A percentile compares a stretch with the other conserved stretches of the same genome.
These are phyloP conservation scores for Diaporthe sp. DNA, from an alignment of 2,329 filamentous ascomycete genomes.

Conservation along the genomic window DNA sequence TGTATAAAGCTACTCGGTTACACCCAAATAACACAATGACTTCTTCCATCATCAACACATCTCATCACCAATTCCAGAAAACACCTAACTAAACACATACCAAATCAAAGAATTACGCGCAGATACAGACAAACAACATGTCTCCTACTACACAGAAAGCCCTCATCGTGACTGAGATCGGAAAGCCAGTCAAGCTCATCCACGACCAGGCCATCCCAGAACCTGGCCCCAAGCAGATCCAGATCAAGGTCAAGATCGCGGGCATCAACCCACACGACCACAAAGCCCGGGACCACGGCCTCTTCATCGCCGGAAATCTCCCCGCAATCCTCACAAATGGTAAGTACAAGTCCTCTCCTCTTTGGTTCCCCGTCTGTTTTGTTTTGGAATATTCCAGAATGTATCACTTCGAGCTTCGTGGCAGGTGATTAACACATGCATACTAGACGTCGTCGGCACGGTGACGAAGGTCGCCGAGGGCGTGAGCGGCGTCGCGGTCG, in stretches of 20 bases:
- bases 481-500: constrained; percentile 46
- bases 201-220: constrained; percentile 46
- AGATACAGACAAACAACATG: background rate
- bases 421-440: background rate
- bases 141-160: constrained; percentile 44
- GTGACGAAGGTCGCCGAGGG: constrained; percentile 48
- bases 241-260: constrained; percentile 55
- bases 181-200: constrained; percentile 45
- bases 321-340: constrained; percentile 51
- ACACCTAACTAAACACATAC: background rate
- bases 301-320: constrained; percentile 51
- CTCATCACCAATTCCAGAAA: background rate
- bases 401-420: background rate
- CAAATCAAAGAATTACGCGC: background rate
- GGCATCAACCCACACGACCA: constrained; percentile 53
- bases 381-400: background rate
- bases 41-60: background rate
- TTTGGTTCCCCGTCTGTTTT: background rate
- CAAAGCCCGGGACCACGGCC: constrained; percentile 52
- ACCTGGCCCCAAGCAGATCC: constrained; percentile 51
- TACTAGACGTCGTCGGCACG: constrained; percentile 50
- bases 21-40: background rate
- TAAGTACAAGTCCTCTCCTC: background rate
- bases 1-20: background rate
- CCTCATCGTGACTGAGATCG: constrained; percentile 45